Conservation (phyloP, 768 basidiomycete species). For the Psilocybe tampanensis region DNA sequence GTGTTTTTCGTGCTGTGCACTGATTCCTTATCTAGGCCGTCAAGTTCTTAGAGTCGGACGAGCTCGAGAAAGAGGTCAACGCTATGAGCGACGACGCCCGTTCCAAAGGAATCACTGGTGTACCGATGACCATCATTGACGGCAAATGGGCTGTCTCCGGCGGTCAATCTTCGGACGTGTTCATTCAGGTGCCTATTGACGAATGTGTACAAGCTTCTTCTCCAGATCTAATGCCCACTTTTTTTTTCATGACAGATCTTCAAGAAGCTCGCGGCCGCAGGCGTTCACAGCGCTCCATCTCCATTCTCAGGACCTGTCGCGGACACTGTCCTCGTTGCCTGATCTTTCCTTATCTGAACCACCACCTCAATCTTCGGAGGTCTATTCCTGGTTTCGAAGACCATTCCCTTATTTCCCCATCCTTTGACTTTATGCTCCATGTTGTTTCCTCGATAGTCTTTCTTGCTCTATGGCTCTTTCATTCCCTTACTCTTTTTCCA, state of each 20-base stretch:
- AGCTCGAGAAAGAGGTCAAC: constrained; percentile 65
- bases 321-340: constrained; percentile 30
- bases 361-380: neutral
- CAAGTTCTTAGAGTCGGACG: constrained; percentile 65
- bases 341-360: constrained; percentile 20
- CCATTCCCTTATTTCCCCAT: neutral
- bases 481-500: constrained; percentile 1
- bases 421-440: neutral
- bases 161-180: constrained; percentile 72
- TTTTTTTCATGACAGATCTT: constrained; percentile 36
- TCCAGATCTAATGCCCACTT: neutral
- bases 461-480: constrained; percentile 10
- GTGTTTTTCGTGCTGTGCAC: neutral
- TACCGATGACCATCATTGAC: constrained; percentile 81
- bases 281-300: constrained; percentile 35
- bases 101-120: constrained; percentile 70
- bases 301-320: constrained; percentile 35
- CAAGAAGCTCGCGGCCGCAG: constrained; percentile 50
- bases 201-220: neutral
- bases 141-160: constrained; percentile 78
- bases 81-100: constrained; percentile 63
- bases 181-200: constrained; percentile 47
- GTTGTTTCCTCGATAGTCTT: neutral
- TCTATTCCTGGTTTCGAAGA: constrained; percentile 3
- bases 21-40: constrained; percentile 44